phyloP scores from a whole-genome alignment of 148 eudicot species.

The Amaranthus hypochondriacus region DNA sequence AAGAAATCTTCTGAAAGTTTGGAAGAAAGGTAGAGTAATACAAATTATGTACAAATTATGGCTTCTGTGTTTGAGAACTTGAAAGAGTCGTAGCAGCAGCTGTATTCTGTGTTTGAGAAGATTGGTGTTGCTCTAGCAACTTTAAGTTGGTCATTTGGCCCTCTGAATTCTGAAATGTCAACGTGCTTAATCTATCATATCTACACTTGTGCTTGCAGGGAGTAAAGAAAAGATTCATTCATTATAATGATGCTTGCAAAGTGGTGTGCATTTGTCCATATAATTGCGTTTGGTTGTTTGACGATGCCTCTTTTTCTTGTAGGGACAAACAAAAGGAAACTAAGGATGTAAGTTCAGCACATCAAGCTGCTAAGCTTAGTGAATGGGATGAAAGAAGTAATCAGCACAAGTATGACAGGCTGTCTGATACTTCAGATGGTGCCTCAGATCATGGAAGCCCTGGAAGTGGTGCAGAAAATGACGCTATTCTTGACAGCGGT shows the following conservation, averaged over 20 bases:
- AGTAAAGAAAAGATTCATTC: background rate
- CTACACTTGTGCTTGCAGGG: background rate
- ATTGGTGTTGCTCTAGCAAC: background rate
- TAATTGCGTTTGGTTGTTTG: background rate
- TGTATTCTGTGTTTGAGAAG: background rate
- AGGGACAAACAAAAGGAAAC: slow-evolving; percentile 36
- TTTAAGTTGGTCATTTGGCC: background rate
- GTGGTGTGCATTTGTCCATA: background rate
- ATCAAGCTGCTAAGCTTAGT: background rate
- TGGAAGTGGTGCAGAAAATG: slow-evolving; percentile 20
- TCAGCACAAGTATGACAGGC: slow-evolving; percentile 3
- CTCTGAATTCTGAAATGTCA: too few species aligned
- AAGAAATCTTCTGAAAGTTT: slow-evolving; percentile 17
- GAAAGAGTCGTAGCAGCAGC: background rate
- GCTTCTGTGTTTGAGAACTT: background rate
- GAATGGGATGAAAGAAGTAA: background rate
- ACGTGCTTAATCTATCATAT: background rate
- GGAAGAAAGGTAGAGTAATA: slow-evolving; percentile 22
- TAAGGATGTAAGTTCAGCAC: slow-evolving; percentile 15
- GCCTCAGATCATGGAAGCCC: slow-evolving; percentile 1
- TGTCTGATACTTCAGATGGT: background rate
- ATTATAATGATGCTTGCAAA: background rate
- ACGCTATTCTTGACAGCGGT: slow-evolving; percentile 14
- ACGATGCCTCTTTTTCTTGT: background rate
- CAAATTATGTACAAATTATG: too few species aligned